Evolutionary conservation across 805 yeast species (phyloP), one percentile per base, ranked within the genome.

Genomic region (Yamadazyma takamatsuzukensis): DNA sequence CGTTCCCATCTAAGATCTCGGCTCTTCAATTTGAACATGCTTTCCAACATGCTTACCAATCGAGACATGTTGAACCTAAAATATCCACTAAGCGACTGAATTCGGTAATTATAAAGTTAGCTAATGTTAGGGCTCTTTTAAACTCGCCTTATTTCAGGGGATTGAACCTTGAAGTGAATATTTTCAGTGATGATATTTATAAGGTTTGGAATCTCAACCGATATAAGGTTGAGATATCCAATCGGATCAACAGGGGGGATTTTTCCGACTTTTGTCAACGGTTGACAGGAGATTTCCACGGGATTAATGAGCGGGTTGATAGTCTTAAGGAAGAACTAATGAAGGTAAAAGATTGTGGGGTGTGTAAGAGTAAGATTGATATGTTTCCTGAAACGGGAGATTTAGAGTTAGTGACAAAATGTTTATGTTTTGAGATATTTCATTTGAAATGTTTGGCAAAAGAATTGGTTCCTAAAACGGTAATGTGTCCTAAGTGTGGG

Each of bases 11-110:
- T 5, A 76, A 74, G 39, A 64, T 79, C 3, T 56, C 80, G 3
- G 94, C 94, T 0, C 56, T 86, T 32, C 89, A 57, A 53, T 85
- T 85, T 54, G 95, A 86, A 48, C 88, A 83, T 55, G 89, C 94
- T 1, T 80, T 84, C 76, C 95, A 85, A 45, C 93, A 84, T 53
- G 64, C 80, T 1, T 66, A 79, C 40, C 67, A 64, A 32, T 80
- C 94, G 0, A 61, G 87, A 23, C 85, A 77, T 48, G 75, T 84
- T 3, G 48, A 55, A 2, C 51, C 52, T 8, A 53, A 80, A 32
- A 50, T 75, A 8, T 56, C 66, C 1, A 61, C 53, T 18, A 45
- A 45, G 13, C 62, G 58, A 38, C 53, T 64, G 0, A 51, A 62
- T 27, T 54, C 70, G 0, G 24, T 77, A 3, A 70, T 65, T 30